Evolutionary conservation across 1,284 basidiomycete species (phyloP), one percentile per base, ranked within the genome.

Genomic region (Austropuccinia psidii): DNA sequence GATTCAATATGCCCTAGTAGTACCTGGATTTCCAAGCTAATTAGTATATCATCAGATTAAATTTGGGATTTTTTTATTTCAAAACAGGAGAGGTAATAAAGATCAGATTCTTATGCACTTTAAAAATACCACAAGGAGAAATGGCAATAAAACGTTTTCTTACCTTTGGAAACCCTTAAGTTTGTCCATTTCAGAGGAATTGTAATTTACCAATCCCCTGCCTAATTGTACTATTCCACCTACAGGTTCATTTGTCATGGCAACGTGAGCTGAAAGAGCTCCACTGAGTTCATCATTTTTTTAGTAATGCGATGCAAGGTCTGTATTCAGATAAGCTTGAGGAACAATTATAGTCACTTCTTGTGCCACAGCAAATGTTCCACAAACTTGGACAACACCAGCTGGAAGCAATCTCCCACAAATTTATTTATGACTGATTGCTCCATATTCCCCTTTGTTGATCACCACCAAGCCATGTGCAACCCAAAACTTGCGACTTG

Each of bases 201-300:
- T 98, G 80, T 97, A 98, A 82, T 95, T 97, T 11, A 92, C 92
- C 54, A 98, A 83, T 0, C 95, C 96, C 52, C 94, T 86, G 0
- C 94, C 96, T 33, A 98, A 90, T 80, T 97, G 94, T 52, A 91
- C 83, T 33, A 92, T 83, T 77, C 95, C 90, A 83, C 87, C 88
- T 21, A 84, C 85, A 47, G 87, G 87, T 2, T 80, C 79, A 8
- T 74, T 74, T 35, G n/a, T 17, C 13, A 21, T n/a, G 9, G 35
- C 50, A 6, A 17, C 19, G 37, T 54, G 49, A n/a, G n/a, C n/a
- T n/a, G n/a, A n/a, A n/a, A n/a, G n/a, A 35, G 19, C n/a, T n/a
- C n/a, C n/a, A n/a, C n/a, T n/a, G n/a, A n/a, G n/a, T n/a, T n/a
- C n/a, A n/a, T n/a, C n/a, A n/a, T n/a, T n/a, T n/a, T n/a, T n/a